Evolutionary conservation across 73 alveolate species (phyloP), one percentile per base, ranked within the genome.

Genomic region (Symbiodinium natans): DNA sequence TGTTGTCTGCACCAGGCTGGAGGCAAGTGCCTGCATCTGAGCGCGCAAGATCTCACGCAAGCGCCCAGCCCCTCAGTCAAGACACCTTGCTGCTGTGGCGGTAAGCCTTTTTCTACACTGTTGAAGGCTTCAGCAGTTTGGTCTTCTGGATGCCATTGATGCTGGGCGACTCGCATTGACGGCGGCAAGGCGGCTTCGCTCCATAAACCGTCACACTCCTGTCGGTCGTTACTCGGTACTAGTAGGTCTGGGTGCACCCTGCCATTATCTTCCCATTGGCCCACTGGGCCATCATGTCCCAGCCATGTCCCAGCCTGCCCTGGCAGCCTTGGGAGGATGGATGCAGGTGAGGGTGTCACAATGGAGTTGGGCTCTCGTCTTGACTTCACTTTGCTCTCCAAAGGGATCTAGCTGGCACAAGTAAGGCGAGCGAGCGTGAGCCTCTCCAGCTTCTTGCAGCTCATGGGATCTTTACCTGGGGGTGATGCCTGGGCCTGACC

Each of bases 71-170:
- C 92, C 42, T 46, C n/a, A n/a, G n/a, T n/a, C n/a, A n/a, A n/a
- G n/a, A n/a, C n/a, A n/a, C n/a, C n/a, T n/a, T n/a, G n/a, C n/a
- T n/a, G n/a, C n/a, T n/a, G n/a, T n/a, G n/a, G n/a, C n/a, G n/a
- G n/a, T n/a, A n/a, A n/a, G n/a, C n/a, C n/a, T n/a, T n/a, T n/a
- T n/a, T n/a, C n/a, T n/a, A n/a, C n/a, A n/a, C n/a, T n/a, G n/a
- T n/a, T n/a, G 15, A 46, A 88, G 95, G 95, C 95, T 88, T 63
- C 95, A 88, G 42, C 95, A 88, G 34, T 88, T 88, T 33, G 95
- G 95, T 17, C 85, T 86, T 41, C 94, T 88, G n/a, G 95, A 88
- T 63, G 86, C 73, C 40, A 82, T 82, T 6, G 95, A 88, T 34
- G 95, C 95, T 31, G 95, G 95, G 31, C 84, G 95, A 13, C 46